A percentile compares a stretch with the other conserved stretches of the same genome.
These are phyloP conservation scores for Gastrodia elata DNA, from an alignment of 106 monocot species.

Conservation along the genomic window DNA sequence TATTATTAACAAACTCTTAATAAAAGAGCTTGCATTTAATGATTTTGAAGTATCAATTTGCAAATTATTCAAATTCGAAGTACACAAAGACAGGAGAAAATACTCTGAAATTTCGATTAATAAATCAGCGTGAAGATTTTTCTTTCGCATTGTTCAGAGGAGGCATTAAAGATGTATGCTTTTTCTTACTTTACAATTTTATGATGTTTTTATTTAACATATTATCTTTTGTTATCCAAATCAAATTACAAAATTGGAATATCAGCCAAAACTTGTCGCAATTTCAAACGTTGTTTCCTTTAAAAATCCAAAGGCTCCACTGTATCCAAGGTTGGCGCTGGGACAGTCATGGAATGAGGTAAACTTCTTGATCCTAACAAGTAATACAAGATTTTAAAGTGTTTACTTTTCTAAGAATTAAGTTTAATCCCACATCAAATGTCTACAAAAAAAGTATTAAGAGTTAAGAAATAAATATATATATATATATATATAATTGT, in stretches of 20 bases:
- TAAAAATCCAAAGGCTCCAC: slow-evolving; percentile 85
- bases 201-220: background rate
- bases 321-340: slow-evolving; percentile 89
- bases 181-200: background rate
- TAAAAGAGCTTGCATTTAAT: too few species aligned
- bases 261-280: slow-evolving; percentile 86
- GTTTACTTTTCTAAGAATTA: too few species aligned
- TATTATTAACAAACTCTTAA: too few species aligned
- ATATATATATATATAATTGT: too few species aligned
- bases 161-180: slow-evolving; percentile 58
- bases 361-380: too few species aligned
- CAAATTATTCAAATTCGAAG: slow-evolving; percentile 44
- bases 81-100: slow-evolving; percentile 63
- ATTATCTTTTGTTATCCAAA: background rate
- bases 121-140: slow-evolving; percentile 91
- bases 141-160: slow-evolving; percentile 92
- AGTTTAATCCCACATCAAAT: too few species aligned
- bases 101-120: slow-evolving; percentile 62
- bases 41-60: slow-evolving; percentile 83
- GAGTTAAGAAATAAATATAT: too few species aligned
- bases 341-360: slow-evolving; percentile 96
- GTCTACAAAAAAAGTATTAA: too few species aligned
- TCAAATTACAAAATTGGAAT: too few species aligned
- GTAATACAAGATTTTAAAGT: too few species aligned
- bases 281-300: slow-evolving; percentile 63